These are phyloP conservation scores for Cyclanthera cordifolia DNA, from an alignment of 306 rosid genomes.

Conservation along the genomic window DNA sequence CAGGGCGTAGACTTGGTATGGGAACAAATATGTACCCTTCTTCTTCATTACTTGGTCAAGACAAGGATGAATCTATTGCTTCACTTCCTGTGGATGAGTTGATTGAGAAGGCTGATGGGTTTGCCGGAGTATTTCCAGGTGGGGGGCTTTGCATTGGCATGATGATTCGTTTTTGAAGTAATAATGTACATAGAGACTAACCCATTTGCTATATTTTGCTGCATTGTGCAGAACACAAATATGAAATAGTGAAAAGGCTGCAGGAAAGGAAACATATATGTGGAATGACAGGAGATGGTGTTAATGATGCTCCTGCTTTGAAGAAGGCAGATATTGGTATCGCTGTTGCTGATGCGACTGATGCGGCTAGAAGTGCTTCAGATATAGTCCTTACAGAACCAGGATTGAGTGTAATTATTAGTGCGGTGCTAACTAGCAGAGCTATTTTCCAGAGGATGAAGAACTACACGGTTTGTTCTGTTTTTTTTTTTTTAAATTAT, in stretches of 20 bases:
- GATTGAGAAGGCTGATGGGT: slow-evolving; percentile 98
- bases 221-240: slow-evolving; percentile 69
- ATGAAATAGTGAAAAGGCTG: slow-evolving; percentile 82
- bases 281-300: slow-evolving; percentile 99
- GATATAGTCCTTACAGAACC: slow-evolving; percentile 98
- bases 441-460: slow-evolving; percentile 99
- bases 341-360: slow-evolving; percentile 99
- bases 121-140: slow-evolving; percentile 99
- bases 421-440: slow-evolving; percentile 96
- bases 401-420: slow-evolving; percentile 86
- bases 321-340: slow-evolving; percentile 97
- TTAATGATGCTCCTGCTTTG: slow-evolving; percentile 93
- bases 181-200: background rate
- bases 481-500: slow-evolving; percentile 8
- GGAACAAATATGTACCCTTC: slow-evolving; percentile 99
- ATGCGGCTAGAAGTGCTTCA: slow-evolving; percentile 97
- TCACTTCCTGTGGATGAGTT: slow-evolving; percentile 89
- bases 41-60: slow-evolving; percentile 84
- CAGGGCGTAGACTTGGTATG: slow-evolving; percentile 98
- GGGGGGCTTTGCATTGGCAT: slow-evolving; percentile 15
- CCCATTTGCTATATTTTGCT: background rate
- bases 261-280: slow-evolving; percentile 94
- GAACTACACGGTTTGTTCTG: slow-evolving; percentile 71
- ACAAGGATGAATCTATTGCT: slow-evolving; percentile 77
- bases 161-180: background rate